phyloP scores from a whole-genome alignment of 2,329 filamentous ascomycete species.

The Metarhizium album region DNA sequence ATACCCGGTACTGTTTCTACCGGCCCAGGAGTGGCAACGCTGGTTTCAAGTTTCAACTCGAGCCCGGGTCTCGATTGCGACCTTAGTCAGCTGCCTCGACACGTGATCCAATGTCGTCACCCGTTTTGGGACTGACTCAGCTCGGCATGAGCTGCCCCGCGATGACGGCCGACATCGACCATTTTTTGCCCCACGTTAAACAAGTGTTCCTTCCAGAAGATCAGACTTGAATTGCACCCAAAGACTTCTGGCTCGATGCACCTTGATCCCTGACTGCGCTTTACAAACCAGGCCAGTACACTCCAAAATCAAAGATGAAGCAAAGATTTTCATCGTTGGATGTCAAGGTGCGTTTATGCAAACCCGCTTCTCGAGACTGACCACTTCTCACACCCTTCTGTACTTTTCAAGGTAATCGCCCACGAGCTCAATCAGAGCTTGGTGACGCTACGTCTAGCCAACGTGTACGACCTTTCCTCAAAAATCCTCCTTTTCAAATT shows the following conservation, averaged over 20 bases:
- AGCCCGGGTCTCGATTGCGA: too few species aligned
- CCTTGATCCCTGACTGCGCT: background rate
- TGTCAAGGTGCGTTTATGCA: slow-evolving; percentile 44
- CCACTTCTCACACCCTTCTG: slow-evolving; percentile 8
- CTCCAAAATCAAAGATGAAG: slow-evolving; percentile 42
- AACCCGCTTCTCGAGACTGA: background rate
- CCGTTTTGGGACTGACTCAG: background rate
- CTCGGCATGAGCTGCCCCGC: slow-evolving; percentile 8
- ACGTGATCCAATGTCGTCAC: slow-evolving; percentile 10
- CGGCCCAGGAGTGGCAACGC: too few species aligned
- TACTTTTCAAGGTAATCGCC: slow-evolving; percentile 61
- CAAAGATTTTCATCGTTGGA: slow-evolving; percentile 72
- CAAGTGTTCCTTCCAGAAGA: background rate
- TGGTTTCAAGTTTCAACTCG: too few species aligned
- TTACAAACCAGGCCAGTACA: background rate
- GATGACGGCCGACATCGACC: background rate
- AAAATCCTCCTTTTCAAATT: slow-evolving; percentile 96
- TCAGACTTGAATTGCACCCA: background rate
- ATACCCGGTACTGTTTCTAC: too few species aligned
- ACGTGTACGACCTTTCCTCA: slow-evolving; percentile 92
- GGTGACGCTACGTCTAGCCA: slow-evolving; percentile 70
- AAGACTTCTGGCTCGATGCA: background rate
- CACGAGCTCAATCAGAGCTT: slow-evolving; percentile 78
- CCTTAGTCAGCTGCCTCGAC: background rate
- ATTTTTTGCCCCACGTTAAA: slow-evolving; percentile 5